Base-by-base conservation (phyloP, 129 eudicot genomes). In the Pittosporum tobira region DNA sequence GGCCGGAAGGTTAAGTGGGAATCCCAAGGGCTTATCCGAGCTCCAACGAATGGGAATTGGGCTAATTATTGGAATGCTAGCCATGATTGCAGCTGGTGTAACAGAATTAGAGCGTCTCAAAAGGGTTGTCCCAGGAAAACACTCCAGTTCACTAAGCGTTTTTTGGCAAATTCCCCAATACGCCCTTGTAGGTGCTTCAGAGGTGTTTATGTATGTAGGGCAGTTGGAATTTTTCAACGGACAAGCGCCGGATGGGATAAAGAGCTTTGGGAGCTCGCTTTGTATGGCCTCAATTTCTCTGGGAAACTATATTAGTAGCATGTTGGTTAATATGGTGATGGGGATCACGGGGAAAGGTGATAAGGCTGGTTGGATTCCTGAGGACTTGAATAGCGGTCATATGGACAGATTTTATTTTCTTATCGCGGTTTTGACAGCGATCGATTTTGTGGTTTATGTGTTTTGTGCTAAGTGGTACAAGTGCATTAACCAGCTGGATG, bases 151-250 rank as follows among this genome's bases (percentile, higher is more conserved):
- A 4, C 31, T 79, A 13, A 73, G 80, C 47, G 66, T 79, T 21
- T 70, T 79, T 45, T 74, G 84, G 77, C 84, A 79, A 63, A 49
- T 70, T 2, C 84, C 84, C 3, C 84, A 79, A 50, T 79, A 79
- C 51, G 56, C 45, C 1, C 69, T 79, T 19, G 72, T 79, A 0
- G 84, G 84, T 0, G 80, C 77, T 6, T 79, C 84, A 0, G 84
- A 79, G 62, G 80, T 74, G 1, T 78, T 69, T 47, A 78, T 78
- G 84, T 73, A 73, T 36, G 71, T 78, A 0, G 84, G 84, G 1
- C 80, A 74, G 29, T 24, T 79, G 56, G 84, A 79, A 67, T 76
- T 79, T 28, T 79, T 79, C 53, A 79, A 70, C 25, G 71, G 63
- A 21, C 77, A 79, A 51, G 84, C 84, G 0, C 84, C 84, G 1